Evolutionary conservation across 2,329 filamentous ascomycete genomes (phyloP), one percentile per base, ranked within the genome.

Genomic region (Curvularia spicifera): DNA sequence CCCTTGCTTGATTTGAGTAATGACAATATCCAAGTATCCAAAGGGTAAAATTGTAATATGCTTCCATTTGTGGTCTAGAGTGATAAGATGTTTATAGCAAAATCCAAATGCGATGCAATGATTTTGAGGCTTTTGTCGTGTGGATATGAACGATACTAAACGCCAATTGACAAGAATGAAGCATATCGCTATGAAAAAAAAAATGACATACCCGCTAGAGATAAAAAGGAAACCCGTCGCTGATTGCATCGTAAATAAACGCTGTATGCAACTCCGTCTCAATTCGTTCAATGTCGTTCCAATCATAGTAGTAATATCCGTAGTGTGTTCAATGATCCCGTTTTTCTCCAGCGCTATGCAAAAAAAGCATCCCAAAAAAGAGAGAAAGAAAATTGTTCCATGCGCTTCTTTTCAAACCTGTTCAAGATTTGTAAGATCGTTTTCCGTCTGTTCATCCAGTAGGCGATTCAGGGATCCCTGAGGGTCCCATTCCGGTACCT

Each of bases 401-500:
- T 20, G 9, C 37, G 6, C 15, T 15, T 48, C 13, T 51, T 26
- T 28, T 62, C 42, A 69, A 5, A 69, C 69, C 20, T 64, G 57
- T 49, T 71, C 65, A 22, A 67, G 15, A 6, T 35, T 59, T 37
- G 64, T 71, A 5, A 59, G 45, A 9, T 71, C 66, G 5, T 52
- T 50, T 9, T 48, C 35, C 2, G 64, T 66, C 37, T 74, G 66
- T 15, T 66, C 59, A 7, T 54, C 53, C 26, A 77, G 37, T 1
- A 74, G 49, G 7, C 63, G 57, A 1, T 26, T 49, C 13, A 77
- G 56, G 33, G 56, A 44, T 7, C 22, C 22, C 49, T 77, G 74
- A 9, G 75, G 67, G 53, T 77, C 65, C 72, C 73, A 77, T 0
- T 67, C 60, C 2, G 76, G 75, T 8, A 78, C 63, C 28, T 74